These are phyloP conservation scores for Wickerhamiella kazuoi DNA, from an alignment of 805 yeast species.

Conservation along the genomic window DNA sequence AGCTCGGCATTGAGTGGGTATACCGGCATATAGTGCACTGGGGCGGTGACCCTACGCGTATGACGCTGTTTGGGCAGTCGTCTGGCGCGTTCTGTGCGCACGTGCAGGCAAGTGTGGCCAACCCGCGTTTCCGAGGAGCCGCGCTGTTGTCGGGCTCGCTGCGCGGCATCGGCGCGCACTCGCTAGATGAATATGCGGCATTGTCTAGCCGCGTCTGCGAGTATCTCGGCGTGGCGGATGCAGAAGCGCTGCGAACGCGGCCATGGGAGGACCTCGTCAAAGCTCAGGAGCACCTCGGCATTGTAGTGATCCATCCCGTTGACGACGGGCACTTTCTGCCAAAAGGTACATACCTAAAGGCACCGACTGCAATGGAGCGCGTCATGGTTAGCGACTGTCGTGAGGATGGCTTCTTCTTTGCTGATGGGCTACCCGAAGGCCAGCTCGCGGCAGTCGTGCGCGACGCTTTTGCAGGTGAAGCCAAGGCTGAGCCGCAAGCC, in stretches of 20 bases:
- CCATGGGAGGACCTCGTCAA: conserved; percentile 14
- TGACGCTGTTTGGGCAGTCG: conserved; percentile 30
- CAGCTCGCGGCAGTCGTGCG: neutral
- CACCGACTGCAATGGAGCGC: conserved; percentile 7
- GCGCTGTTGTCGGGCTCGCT: conserved; percentile 17
- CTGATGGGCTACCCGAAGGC: conserved; percentile 5
- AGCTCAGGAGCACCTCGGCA: conserved; percentile 13
- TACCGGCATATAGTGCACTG: conserved; percentile 26
- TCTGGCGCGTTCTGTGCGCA: conserved; percentile 31
- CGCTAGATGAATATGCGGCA: conserved; percentile 11
- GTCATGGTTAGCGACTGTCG: conserved; percentile 17
- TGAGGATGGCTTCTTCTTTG: conserved; percentile 16
- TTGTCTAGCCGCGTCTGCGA: conserved; percentile 8
- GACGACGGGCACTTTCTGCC: conserved; percentile 17
- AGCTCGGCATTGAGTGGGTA: conserved; percentile 31
- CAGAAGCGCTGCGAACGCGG: conserved; percentile 10
- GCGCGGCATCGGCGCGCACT: neutral
- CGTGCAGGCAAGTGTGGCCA: conserved; percentile 8
- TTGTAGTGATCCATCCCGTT: conserved; percentile 14
- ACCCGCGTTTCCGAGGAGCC: conserved; percentile 12
- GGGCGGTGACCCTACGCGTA: conserved; percentile 29
- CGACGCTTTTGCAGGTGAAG: conserved; percentile 1
- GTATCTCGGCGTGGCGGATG: conserved; percentile 6
- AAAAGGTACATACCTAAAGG: conserved; percentile 7
- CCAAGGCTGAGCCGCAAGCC: no score